Percentiles rank a stretch among this genome's conserved stretches.
phyloP scores from a whole-genome alignment of 345 rosid genomes.

The Bretschneidera sinensis region DNA sequence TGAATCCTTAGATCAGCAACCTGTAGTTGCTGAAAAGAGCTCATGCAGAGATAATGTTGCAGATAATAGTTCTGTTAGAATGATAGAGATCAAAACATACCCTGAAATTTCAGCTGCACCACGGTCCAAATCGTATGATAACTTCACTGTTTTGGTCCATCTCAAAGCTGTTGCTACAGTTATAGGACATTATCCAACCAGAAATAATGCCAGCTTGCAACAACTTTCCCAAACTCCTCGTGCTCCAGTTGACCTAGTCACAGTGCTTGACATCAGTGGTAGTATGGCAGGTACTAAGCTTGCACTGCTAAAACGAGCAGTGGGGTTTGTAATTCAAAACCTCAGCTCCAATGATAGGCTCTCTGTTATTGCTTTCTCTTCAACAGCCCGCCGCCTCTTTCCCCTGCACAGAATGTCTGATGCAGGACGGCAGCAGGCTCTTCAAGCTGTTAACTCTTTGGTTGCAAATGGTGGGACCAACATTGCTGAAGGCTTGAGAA shows the following conservation, averaged over 20 bases:
- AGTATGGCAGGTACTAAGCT: slow-evolving; percentile 99
- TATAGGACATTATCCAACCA: slow-evolving; percentile 26
- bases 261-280: slow-evolving; percentile 92
- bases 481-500: slow-evolving; percentile 92
- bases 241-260: slow-evolving; percentile 82
- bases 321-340: slow-evolving; percentile 98
- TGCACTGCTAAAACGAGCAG: slow-evolving; percentile 90
- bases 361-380: slow-evolving; percentile 95
- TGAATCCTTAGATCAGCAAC: slow-evolving; percentile 57
- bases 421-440: slow-evolving; percentile 68
- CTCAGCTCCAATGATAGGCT: slow-evolving; percentile 87
- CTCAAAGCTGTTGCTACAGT: slow-evolving; percentile 62
- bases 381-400: slow-evolving; percentile 86
- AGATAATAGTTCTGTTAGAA: slow-evolving; percentile 27
- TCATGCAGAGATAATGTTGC: slow-evolving; percentile 20
- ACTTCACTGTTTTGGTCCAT: slow-evolving; percentile 72
- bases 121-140: slow-evolving; percentile 37
- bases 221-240: slow-evolving; percentile 49
- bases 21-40: slow-evolving; percentile 30
- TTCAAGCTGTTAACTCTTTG: slow-evolving; percentile 84
- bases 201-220: slow-evolving; percentile 29
- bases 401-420: slow-evolving; percentile 79
- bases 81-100: slow-evolving; percentile 51
- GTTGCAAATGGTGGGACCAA: slow-evolving; percentile 96
- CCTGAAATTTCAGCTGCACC: slow-evolving; percentile 78